Percentiles rank a stretch among this genome's conserved stretches.
Conservation (phyloP, 108 stramenopile genomes). For the Cyclotella baltica region DNA sequence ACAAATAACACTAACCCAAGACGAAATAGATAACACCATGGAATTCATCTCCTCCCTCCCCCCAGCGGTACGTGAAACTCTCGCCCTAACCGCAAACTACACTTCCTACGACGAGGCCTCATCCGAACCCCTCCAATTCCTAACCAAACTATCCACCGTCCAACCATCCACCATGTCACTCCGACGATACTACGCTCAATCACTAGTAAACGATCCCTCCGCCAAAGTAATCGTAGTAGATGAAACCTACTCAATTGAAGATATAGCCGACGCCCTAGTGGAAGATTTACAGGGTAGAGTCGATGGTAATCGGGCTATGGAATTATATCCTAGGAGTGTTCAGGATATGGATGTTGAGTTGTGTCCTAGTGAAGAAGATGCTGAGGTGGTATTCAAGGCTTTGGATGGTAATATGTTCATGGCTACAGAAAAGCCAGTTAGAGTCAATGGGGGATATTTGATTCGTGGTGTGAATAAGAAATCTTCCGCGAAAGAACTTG, state of each 20-base stretch:
- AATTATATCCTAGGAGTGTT: conserved; percentile 35
- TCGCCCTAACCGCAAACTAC: conserved; percentile 34
- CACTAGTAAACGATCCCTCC: conserved; percentile 18
- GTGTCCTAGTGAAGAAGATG: conserved; percentile 30
- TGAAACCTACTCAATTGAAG: conserved; percentile 32
- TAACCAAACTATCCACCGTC: conserved; percentile 20
- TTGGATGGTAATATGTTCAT: conserved; percentile 46
- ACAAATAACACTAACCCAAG: conserved; percentile 21
- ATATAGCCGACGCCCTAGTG: conserved; percentile 19
- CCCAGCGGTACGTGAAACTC: conserved; percentile 27
- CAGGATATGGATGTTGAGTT: conserved; percentile 33
- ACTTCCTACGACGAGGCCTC: conserved; percentile 15
- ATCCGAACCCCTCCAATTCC: conserved; percentile 3
- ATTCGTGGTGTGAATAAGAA: conserved; percentile 59
- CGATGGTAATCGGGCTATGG: conserved; percentile 38
- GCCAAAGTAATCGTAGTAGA: not conserved
- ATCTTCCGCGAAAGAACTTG: conserved; percentile 35
- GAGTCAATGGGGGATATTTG: conserved; percentile 61
- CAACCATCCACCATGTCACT: conserved; percentile 19
- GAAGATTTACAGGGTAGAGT: conserved; percentile 19
- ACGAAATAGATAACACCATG: conserved; percentile 29
- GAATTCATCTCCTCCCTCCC: conserved; percentile 23
- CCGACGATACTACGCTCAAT: conserved; percentile 33
- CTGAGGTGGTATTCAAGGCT: conserved; percentile 35
- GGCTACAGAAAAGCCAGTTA: conserved; percentile 49